Percentiles rank a stretch among this genome's conserved stretches.
Evolutionary conservation across 2,329 filamentous ascomycete genomes (phyloP).

Genomic region (Colletotrichum shisoi): DNA sequence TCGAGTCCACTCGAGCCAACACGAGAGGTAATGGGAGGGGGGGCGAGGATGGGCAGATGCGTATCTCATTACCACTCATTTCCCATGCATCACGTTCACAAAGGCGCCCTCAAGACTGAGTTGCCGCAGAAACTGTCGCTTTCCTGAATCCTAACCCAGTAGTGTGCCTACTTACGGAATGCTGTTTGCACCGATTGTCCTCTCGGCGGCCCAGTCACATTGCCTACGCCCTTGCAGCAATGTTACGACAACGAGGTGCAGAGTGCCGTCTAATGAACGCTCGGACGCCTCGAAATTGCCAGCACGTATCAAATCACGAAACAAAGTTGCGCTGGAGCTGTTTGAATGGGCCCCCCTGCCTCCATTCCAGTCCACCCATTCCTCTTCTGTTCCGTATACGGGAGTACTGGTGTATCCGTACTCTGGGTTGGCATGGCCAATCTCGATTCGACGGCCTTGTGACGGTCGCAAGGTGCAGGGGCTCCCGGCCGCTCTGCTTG

Average conservation of each 20-base stretch:
- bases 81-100: constrained; percentile 19
- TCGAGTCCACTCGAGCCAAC: not conserved
- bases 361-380: constrained; percentile 8
- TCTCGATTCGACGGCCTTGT: constrained; percentile 34
- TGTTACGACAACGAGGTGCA: constrained; percentile 27
- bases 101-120: constrained; percentile 5
- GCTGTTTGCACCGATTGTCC: constrained; percentile 12
- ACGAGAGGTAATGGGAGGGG: constrained; percentile 5
- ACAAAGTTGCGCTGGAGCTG: constrained; percentile 38
- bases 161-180: no score
- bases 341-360: constrained; percentile 34
- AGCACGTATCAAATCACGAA: constrained; percentile 35
- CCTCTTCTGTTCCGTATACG: constrained; percentile 14
- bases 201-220: constrained; percentile 26
- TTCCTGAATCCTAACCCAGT: not conserved
- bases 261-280: constrained; percentile 36
- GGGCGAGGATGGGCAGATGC: constrained; percentile 9
- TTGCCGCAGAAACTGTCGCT: constrained; percentile 17
- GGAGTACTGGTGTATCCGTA: constrained; percentile 14
- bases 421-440: constrained; percentile 21
- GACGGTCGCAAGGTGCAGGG: constrained; percentile 23
- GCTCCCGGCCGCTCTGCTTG: constrained; percentile 29
- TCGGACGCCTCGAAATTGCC: constrained; percentile 34
- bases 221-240: constrained; percentile 23
- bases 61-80: constrained; percentile 28